A percentile compares a stretch with the other conserved stretches of the same genome.
Conservation (phyloP, 176 grass and related monocot species). For the Oryza brachyantha region DNA sequence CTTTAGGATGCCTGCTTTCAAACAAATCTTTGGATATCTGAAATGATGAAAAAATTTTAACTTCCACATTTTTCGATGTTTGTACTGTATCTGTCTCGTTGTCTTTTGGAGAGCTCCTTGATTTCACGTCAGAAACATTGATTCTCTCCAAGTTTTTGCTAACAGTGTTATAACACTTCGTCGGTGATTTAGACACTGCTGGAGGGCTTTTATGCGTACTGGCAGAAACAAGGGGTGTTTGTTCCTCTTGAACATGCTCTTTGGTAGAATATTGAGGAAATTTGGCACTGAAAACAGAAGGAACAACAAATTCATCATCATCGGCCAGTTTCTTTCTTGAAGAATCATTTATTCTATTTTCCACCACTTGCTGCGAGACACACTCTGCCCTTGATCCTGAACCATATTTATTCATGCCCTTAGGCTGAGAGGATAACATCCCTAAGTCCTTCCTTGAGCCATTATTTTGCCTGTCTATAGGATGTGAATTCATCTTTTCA, state of each 20-base stretch:
- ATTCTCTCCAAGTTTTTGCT: constrained; percentile 35
- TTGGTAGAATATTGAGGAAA: constrained; percentile 18
- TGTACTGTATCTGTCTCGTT: constrained; percentile 35
- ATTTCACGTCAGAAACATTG: constrained; percentile 21
- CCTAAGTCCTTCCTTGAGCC: constrained; percentile 35
- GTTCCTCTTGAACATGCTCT: constrained; percentile 35
- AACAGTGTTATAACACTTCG: constrained; percentile 21
- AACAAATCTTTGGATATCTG: constrained; percentile 19
- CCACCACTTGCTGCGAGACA: constrained; percentile 21
- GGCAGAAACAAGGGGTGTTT: constrained; percentile 1
- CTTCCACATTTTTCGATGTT: constrained; percentile 8
- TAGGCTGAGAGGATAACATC: constrained; percentile 30
- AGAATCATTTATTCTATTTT: constrained; percentile 18
- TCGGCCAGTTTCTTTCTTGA: constrained; percentile 37
- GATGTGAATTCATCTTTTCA: constrained; percentile 36
- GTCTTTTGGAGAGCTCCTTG: constrained; percentile 11
- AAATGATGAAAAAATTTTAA: constrained; percentile 8
- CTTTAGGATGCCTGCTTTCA: constrained; percentile 7
- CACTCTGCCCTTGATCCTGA: constrained; percentile 9
- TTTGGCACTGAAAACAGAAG: constrained; percentile 42
- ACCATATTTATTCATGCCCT: constrained; percentile 29
- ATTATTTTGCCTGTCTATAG: constrained; percentile 1
- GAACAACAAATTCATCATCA: constrained; percentile 70
- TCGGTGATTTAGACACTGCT: constrained; percentile 14
- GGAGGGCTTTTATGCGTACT: constrained; percentile 19